A percentile compares a stretch with the other conserved stretches of the same genome.
These are phyloP conservation scores for Chytriomyces hyalinus DNA, from an alignment of 192 early-diverging fungal genomes.

Conservation along the genomic window DNA sequence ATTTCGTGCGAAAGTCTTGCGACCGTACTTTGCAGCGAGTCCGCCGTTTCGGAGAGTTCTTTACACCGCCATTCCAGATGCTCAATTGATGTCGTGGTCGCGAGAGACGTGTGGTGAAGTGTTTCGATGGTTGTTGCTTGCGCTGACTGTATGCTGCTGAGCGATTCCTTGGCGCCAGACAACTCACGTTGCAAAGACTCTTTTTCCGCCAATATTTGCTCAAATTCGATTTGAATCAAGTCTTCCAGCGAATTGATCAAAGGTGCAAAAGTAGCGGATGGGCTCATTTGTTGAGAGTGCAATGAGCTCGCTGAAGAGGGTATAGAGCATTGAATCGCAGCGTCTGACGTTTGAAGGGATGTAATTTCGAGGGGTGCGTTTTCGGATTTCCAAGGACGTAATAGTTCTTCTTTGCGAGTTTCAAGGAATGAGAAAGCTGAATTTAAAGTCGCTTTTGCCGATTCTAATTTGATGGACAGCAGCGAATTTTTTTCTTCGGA, in stretches of 20 bases:
- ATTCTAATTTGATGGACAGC: neutral
- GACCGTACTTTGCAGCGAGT: neutral
- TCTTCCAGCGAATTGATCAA: neutral
- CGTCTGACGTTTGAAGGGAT: neutral
- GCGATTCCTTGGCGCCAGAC: neutral
- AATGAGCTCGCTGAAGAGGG: neutral
- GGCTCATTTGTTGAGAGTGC: neutral
- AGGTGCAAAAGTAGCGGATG: neutral
- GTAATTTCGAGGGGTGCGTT: neutral
- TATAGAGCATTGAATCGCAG: conserved; percentile 8
- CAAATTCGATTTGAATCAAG: neutral
- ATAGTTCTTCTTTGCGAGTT: no score
- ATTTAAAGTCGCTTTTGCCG: neutral
- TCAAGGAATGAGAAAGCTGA: neutral
- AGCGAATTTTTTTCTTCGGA: neutral
- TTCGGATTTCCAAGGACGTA: no score
- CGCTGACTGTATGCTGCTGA: neutral
- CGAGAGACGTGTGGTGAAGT: neutral
- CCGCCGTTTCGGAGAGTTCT: neutral
- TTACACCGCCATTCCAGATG: neutral
- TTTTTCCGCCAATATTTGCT: neutral
- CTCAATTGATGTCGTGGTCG: neutral
- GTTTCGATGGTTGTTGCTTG: neutral
- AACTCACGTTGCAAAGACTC: neutral
- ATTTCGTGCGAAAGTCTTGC: neutral